Conservation (phyloP, 176 grass and related monocot species). For the Cocos nucifera region DNA sequence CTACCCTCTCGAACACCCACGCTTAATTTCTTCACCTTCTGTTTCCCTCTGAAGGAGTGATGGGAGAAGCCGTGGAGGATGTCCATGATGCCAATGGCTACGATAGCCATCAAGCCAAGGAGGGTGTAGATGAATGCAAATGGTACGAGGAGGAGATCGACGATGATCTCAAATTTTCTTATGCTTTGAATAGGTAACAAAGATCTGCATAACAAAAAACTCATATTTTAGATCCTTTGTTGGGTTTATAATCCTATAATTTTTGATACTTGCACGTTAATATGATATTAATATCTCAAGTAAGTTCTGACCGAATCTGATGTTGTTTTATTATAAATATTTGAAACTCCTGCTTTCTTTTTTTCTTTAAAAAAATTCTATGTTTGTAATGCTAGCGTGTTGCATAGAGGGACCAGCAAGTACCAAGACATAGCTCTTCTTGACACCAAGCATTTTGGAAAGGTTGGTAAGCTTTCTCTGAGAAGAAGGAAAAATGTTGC, state of each 20-base stretch:
- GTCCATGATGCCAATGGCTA: slow-evolving; percentile 12
- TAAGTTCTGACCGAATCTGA: no score
- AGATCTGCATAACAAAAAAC: no score
- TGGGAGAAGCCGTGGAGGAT: slow-evolving; percentile 28
- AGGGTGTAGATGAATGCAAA: slow-evolving; percentile 17
- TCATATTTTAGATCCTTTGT: no score
- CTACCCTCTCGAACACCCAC: slow-evolving; percentile 1
- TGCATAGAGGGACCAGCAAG: slow-evolving; percentile 50
- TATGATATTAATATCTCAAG: neutral
- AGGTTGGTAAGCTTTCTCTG: slow-evolving; percentile 24
- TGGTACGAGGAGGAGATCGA: slow-evolving; percentile 66
- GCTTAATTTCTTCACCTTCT: neutral
- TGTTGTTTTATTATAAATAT: no score
- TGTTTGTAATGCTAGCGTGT: slow-evolving; percentile 27
- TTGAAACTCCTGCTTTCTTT: no score
- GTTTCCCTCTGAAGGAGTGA: neutral
- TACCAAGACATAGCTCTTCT: slow-evolving; percentile 71
- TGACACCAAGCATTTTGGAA: slow-evolving; percentile 76
- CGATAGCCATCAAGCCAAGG: slow-evolving; percentile 1
- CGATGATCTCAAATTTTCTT: slow-evolving; percentile 47
- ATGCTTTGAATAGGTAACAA: slow-evolving; percentile 49
- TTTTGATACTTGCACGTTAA: neutral
- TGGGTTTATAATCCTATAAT: no score
- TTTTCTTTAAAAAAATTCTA: no score
- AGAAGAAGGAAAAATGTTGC: neutral